A percentile compares a stretch with the other conserved stretches of the same genome.
Conservation (phyloP, 208 protist species). For the Leishmania guyanensis region DNA sequence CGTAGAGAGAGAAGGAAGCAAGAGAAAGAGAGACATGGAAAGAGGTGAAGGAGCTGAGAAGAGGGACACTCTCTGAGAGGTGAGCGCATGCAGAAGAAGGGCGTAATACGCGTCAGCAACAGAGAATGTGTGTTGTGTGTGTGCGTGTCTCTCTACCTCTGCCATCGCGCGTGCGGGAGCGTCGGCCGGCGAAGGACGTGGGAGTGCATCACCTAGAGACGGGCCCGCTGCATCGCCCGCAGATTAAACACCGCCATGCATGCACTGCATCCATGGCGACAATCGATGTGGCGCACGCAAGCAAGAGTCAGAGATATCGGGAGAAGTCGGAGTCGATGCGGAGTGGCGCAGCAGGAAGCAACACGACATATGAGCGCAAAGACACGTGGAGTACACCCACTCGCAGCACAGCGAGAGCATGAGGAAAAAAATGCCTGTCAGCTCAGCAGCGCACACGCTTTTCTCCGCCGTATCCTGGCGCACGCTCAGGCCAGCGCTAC, state of each 20-base stretch:
- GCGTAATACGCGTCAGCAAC: neutral
- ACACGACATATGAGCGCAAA: neutral
- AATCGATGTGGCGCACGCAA: neutral
- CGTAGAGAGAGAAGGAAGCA: neutral
- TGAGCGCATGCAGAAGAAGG: neutral
- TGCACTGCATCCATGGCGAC: neutral
- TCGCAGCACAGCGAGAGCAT: neutral
- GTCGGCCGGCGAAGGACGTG: neutral
- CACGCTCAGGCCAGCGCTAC: neutral
- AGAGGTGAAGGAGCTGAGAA: neutral
- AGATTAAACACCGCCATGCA: neutral
- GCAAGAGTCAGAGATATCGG: neutral
- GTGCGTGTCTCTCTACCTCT: neutral
- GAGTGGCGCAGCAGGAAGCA: neutral
- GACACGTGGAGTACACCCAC: neutral
- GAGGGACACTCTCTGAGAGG: neutral
- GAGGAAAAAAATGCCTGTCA: neutral
- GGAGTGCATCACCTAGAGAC: neutral
- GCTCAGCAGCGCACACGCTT: neutral
- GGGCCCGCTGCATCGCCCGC: neutral
- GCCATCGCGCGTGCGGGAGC: neutral
- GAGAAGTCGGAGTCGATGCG: neutral
- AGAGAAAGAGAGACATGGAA: neutral
- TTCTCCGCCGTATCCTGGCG: neutral
- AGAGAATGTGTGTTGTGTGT: neutral